phyloP scores from a whole-genome alignment of 2,329 filamentous ascomycete species.

The Pseudogymnoascus sp. region DNA sequence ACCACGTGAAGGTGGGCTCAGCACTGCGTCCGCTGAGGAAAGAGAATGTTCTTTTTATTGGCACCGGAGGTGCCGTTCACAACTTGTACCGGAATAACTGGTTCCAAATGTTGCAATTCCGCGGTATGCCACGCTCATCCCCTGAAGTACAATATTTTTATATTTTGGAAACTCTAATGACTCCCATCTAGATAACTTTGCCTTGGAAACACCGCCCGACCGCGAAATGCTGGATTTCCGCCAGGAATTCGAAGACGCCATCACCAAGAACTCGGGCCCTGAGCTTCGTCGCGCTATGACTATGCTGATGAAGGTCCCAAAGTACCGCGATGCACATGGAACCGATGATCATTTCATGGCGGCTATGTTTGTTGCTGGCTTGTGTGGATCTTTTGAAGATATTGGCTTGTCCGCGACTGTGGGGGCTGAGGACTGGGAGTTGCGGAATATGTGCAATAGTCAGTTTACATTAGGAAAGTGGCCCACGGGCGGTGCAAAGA shows the following conservation, averaged over 20 bases:
- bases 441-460: conserved; percentile 59
- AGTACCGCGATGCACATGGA: conserved; percentile 59
- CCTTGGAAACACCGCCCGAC: conserved; percentile 52
- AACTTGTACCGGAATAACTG: conserved; percentile 64
- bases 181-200: conserved; percentile 49
- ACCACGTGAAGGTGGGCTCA: conserved; percentile 51
- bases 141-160: not conserved
- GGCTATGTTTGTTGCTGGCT: conserved; percentile 56
- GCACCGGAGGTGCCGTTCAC: conserved; percentile 58
- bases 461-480: conserved; percentile 50
- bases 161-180: not conserved
- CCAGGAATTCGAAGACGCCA: conserved; percentile 56
- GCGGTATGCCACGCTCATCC: conserved; percentile 35
- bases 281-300: conserved; percentile 49
- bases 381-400: conserved; percentile 44
- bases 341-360: conserved; percentile 68
- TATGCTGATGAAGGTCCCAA: conserved; percentile 61
- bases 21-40: conserved; percentile 49
- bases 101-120: conserved; percentile 50
- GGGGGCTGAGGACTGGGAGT: conserved; percentile 59
- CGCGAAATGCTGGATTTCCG: conserved; percentile 58
- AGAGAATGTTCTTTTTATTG: conserved; percentile 52
- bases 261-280: conserved; percentile 50
- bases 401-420: conserved; percentile 37
- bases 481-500: conserved; percentile 16